These are phyloP conservation scores for Asparagopsis taxiformis DNA, from an alignment of 31 red algal genomes.

Conservation along the genomic window DNA sequence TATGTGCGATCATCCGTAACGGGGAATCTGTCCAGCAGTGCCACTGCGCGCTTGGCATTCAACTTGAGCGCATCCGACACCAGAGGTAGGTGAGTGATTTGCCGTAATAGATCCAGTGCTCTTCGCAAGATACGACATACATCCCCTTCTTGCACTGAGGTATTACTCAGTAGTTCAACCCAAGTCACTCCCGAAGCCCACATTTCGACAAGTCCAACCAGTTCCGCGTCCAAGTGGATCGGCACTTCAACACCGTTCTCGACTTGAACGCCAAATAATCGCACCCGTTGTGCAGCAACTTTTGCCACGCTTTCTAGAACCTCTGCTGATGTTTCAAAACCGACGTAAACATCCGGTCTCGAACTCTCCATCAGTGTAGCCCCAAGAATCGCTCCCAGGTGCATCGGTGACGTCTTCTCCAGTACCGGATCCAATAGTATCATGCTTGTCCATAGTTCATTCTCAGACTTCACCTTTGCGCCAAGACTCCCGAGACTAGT, in stretches of 20 bases:
- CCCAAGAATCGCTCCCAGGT: constrained; percentile 77
- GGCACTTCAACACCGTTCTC: constrained; percentile 27
- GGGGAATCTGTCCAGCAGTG: constrained; percentile 78
- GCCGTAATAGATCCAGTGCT: constrained; percentile 71
- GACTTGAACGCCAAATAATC: constrained; percentile 39
- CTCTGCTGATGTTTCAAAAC: constrained; percentile 31
- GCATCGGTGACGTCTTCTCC: constrained; percentile 40
- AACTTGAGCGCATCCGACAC: constrained; percentile 48
- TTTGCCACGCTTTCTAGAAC: neutral
- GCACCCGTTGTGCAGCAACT: constrained; percentile 8
- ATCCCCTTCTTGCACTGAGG: constrained; percentile 86
- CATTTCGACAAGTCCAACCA: constrained; percentile 75
- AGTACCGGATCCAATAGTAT: constrained; percentile 52
- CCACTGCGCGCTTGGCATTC: constrained; percentile 58
- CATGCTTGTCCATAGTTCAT: constrained; percentile 90
- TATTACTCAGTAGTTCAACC: constrained; percentile 58
- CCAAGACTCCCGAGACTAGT: constrained; percentile 80
- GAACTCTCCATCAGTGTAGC: constrained; percentile 47
- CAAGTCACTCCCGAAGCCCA: constrained; percentile 77
- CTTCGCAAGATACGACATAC: constrained; percentile 74
- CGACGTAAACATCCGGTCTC: constrained; percentile 53
- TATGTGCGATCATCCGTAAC: constrained; percentile 83
- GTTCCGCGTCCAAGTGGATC: constrained; percentile 36
- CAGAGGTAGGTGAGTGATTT: constrained; percentile 70
- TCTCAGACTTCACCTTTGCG: constrained; percentile 74